These are phyloP conservation scores for Calonectria henricotiae DNA, from an alignment of 2,329 filamentous ascomycete species.

Conservation along the genomic window DNA sequence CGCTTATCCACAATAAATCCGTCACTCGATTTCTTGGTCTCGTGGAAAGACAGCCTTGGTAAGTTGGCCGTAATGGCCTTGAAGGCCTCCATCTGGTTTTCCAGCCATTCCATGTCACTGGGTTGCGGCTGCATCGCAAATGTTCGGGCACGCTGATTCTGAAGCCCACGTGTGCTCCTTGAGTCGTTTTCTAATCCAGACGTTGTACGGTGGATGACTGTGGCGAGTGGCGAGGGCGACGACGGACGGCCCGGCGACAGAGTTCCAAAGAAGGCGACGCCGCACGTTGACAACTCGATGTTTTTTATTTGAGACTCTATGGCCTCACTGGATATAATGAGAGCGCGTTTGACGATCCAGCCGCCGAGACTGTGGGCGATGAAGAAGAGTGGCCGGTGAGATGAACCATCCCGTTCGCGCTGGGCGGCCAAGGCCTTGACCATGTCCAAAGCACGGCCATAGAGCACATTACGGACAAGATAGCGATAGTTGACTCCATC, in stretches of 20 bases:
- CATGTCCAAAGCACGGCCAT: constrained; percentile 35
- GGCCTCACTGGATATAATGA: constrained; percentile 36
- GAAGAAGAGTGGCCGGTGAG: constrained; percentile 34
- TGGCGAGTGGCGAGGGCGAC: constrained; percentile 34
- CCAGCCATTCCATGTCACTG: constrained; percentile 35
- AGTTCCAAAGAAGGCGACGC: constrained; percentile 37
- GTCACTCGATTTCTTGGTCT: constrained; percentile 32
- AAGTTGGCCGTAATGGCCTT: constrained; percentile 37
- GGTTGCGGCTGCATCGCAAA: constrained; percentile 30
- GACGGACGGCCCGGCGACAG: constrained; percentile 35
- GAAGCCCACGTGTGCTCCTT: constrained; percentile 3
- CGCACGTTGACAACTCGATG: constrained; percentile 35
- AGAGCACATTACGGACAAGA: constrained; percentile 35
- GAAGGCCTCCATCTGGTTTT: constrained; percentile 39
- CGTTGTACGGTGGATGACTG: constrained; percentile 35
- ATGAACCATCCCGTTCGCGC: constrained; percentile 27
- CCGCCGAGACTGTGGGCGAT: constrained; percentile 36
- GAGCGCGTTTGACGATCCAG: constrained; percentile 37
- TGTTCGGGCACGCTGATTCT: constrained; percentile 19
- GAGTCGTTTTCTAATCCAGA: constrained; percentile 28
- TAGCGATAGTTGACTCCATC: constrained; percentile 37
- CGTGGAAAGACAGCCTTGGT: constrained; percentile 33
- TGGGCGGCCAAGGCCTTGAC: constrained; percentile 36
- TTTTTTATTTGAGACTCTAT: constrained; percentile 33
- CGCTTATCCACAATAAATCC: constrained; percentile 35